Evolutionary conservation across 176 grass and related monocot genomes (phyloP).

Genomic region (Ampelocalamus luodianensis): DNA sequence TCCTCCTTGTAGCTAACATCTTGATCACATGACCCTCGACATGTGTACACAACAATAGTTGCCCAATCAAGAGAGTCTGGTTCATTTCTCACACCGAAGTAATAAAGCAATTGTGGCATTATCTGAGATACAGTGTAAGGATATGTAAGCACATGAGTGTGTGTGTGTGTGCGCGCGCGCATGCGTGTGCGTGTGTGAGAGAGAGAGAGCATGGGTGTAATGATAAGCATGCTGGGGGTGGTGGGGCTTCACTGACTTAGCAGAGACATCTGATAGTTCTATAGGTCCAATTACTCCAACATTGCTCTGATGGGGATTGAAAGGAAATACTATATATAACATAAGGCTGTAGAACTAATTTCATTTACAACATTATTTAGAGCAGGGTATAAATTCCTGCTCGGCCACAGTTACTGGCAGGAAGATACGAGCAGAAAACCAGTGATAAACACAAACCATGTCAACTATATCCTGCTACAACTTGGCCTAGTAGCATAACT

Average conservation of each 20-base stretch:
- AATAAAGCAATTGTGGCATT: slow-evolving; percentile 95
- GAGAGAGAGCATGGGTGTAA: background rate
- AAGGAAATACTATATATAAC: slow-evolving; percentile 25
- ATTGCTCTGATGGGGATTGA: background rate
- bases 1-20: slow-evolving; percentile 81
- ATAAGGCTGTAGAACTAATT: slow-evolving; percentile 7
- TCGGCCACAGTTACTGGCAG: background rate
- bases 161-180: too few species aligned
- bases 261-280: background rate
- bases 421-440: slow-evolving; percentile 7
- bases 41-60: slow-evolving; percentile 81
- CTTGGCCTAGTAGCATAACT: slow-evolving; percentile 15
- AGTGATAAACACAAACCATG: background rate
- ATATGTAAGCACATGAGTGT: slow-evolving; percentile 24
- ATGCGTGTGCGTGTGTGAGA: background rate
- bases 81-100: slow-evolving; percentile 77
- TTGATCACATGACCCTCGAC: slow-evolving; percentile 73
- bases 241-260: slow-evolving; percentile 17
- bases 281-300: background rate
- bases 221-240: background rate
- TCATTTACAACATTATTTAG: slow-evolving; percentile 28
- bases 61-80: slow-evolving; percentile 93
- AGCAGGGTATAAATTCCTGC: background rate
- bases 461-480: background rate
- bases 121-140: slow-evolving; percentile 62